Base-by-base conservation (phyloP, 2,329 filamentous ascomycete genomes). In the Aspergillus arachidicola region DNA sequence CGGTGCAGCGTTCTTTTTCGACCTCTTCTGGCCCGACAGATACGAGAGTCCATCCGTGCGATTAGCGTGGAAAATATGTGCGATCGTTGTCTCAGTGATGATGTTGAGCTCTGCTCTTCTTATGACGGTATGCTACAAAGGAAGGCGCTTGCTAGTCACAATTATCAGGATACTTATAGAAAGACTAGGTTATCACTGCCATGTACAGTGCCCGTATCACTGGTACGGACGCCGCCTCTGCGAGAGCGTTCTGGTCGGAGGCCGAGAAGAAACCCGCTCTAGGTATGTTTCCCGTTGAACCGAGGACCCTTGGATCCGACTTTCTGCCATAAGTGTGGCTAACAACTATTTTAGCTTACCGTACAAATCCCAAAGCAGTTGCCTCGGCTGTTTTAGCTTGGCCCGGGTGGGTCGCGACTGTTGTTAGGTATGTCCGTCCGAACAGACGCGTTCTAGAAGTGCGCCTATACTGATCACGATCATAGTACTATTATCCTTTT, bases 1-100 rank as follows among this genome's bases (percentile, higher is more conserved):
- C 68, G 85, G 85, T 26, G 81, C 82, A 0, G 85, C 82, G 0
- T 87, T 87, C 78, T 87, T 87, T 78, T 87, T 87, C 73, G 86
- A 87, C 69, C 80, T 88, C 4, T 86, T 87, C 75, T 87, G 84
- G 84, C 85, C 85, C 0, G 84, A 85, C 58, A 79, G 85, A 55
- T 72, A 78, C 11, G 85, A 88, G 64, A 81, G 77, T 4, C 71
- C 65, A 23, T 71, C 77, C 23, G 84, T 87, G 4, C 81, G 82
- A 56, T 67, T 81, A n/a, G 82, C 84, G 0, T 88, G 85, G 86
- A 84, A 80, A 68, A 77, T 83, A 12, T 84, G 80, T 65, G 82
- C 82, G 0, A 72, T 86, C 1, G 70, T 85, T 2, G 76, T 85
- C 9, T 81, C 79, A 38, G 38, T 83, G 12, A 79, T 84, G 66